Percentiles rank a stretch among this genome's conserved stretches.
phyloP scores from a whole-genome alignment of 345 rosid species.

The Rhodamnia rubescens region DNA sequence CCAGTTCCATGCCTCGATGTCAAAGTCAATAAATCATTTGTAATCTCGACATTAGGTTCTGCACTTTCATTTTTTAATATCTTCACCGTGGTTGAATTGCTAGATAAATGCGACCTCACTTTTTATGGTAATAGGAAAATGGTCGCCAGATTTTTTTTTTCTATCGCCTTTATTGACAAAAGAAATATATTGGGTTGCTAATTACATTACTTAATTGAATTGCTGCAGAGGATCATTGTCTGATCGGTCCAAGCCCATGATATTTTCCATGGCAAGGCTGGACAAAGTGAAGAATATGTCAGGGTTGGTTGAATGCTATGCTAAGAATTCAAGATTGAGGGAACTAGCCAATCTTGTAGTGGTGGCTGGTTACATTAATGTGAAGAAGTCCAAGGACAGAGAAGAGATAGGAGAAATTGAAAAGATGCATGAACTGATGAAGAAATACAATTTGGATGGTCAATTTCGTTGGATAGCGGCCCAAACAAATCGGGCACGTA shows the following conservation, averaged over 20 bases:
- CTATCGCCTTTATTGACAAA: not conserved
- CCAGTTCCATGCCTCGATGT: not conserved
- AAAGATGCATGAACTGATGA: slow-evolving; percentile 71
- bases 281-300: slow-evolving; percentile 86
- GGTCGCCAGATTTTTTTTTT: not conserved
- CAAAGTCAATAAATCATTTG: not conserved
- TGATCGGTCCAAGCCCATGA: slow-evolving; percentile 71
- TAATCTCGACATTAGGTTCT: not conserved
- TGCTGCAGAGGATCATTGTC: slow-evolving; percentile 59
- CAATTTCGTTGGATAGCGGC: slow-evolving; percentile 86
- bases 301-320: slow-evolving; percentile 81
- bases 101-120: not conserved
- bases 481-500: slow-evolving; percentile 92
- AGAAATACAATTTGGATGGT: slow-evolving; percentile 58
- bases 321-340: slow-evolving; percentile 59
- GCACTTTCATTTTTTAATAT: not conserved
- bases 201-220: slow-evolving; percentile 1
- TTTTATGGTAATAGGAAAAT: not conserved
- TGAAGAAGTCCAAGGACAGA: slow-evolving; percentile 71
- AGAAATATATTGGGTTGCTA: not conserved
- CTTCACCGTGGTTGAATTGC: not conserved
- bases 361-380: slow-evolving; percentile 82
- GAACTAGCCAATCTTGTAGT: slow-evolving; percentile 84
- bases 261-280: slow-evolving; percentile 97
- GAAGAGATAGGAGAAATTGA: slow-evolving; percentile 93